Percentiles rank a stretch among this genome's conserved stretches.
These are phyloP conservation scores for Pythium pyrilobum DNA, from an alignment of 352 stramenopile genomes.

Conservation along the genomic window DNA sequence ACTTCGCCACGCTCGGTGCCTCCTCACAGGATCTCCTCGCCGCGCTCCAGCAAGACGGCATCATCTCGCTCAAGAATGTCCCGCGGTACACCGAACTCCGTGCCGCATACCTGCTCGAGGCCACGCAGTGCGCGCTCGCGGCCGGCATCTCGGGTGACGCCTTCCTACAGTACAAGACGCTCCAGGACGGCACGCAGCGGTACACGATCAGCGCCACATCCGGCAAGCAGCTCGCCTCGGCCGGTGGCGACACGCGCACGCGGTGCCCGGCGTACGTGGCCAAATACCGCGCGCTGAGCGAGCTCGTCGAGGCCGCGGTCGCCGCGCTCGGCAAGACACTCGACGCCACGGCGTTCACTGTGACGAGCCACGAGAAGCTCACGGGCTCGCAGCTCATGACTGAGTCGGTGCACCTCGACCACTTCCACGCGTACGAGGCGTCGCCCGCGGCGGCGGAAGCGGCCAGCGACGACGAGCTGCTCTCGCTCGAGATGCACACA, in stretches of 20 bases:
- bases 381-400: slow-evolving; percentile 46
- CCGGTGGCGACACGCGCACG: slow-evolving; percentile 10
- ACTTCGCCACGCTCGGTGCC: slow-evolving; percentile 38
- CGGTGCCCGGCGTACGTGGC: slow-evolving; percentile 42
- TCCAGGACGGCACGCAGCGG: slow-evolving; percentile 56
- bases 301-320: background rate
- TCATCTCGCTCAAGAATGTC: slow-evolving; percentile 63
- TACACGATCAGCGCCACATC: slow-evolving; percentile 66
- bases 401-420: slow-evolving; percentile 69
- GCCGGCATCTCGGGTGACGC: slow-evolving; percentile 17
- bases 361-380: slow-evolving; percentile 27
- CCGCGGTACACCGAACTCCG: slow-evolving; percentile 38
- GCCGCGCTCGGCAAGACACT: slow-evolving; percentile 37
- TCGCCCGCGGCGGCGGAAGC: background rate
- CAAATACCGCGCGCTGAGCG: slow-evolving; percentile 41
- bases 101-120: slow-evolving; percentile 38
- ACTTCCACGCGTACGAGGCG: slow-evolving; percentile 75
- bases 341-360: slow-evolving; percentile 44
- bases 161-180: slow-evolving; percentile 52
- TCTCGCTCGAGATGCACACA: slow-evolving; percentile 70
- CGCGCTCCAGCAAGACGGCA: slow-evolving; percentile 59
- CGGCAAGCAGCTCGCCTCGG: slow-evolving; percentile 28
- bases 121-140: slow-evolving; percentile 41
- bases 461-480: slow-evolving; percentile 13
- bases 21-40: slow-evolving; percentile 32